Conservation (phyloP, 495 filamentous ascomycete species). For the Tetracladium setigerum region DNA sequence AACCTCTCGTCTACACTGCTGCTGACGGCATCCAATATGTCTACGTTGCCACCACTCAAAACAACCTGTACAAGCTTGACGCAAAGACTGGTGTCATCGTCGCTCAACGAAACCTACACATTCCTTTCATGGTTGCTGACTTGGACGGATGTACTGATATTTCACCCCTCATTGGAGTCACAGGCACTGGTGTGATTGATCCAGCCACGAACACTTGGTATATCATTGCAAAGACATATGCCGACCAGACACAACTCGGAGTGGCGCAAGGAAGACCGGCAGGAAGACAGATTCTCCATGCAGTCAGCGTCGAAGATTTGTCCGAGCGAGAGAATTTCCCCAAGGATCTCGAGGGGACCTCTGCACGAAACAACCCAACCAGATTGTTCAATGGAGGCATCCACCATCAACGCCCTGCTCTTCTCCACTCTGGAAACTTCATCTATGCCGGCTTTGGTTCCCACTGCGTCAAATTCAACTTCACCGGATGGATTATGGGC, state of each 20-base stretch:
- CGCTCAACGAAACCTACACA: slow-evolving; percentile 28
- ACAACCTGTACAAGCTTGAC: slow-evolving; percentile 39
- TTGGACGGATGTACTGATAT: slow-evolving; percentile 41
- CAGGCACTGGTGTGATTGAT: slow-evolving; percentile 41
- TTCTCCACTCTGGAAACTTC: slow-evolving; percentile 32
- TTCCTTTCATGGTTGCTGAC: slow-evolving; percentile 37
- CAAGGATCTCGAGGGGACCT: slow-evolving; percentile 29
- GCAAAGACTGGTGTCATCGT: slow-evolving; percentile 37
- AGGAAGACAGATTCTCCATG: slow-evolving; percentile 33
- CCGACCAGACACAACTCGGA: slow-evolving; percentile 19
- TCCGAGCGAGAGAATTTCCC: slow-evolving; percentile 31
- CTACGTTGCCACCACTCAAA: slow-evolving; percentile 37
- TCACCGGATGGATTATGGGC: slow-evolving; percentile 38
- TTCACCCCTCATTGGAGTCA: slow-evolving; percentile 35
- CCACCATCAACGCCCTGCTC: slow-evolving; percentile 32
- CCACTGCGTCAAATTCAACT: slow-evolving; percentile 41
- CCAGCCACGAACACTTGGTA: slow-evolving; percentile 36
- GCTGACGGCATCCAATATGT: slow-evolving; percentile 32
- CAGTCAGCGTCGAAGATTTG: slow-evolving; percentile 30
- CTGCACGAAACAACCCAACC: slow-evolving; percentile 33
- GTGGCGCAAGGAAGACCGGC: slow-evolving; percentile 13
- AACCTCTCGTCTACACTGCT: slow-evolving; percentile 40
- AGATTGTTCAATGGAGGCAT: slow-evolving; percentile 36
- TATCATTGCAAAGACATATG: slow-evolving; percentile 37
- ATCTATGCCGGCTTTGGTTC: slow-evolving; percentile 38